A percentile compares a stretch with the other conserved stretches of the same genome.
phyloP scores from a whole-genome alignment of 352 stramenopile genomes.

The Elongisporangium anandrum region DNA sequence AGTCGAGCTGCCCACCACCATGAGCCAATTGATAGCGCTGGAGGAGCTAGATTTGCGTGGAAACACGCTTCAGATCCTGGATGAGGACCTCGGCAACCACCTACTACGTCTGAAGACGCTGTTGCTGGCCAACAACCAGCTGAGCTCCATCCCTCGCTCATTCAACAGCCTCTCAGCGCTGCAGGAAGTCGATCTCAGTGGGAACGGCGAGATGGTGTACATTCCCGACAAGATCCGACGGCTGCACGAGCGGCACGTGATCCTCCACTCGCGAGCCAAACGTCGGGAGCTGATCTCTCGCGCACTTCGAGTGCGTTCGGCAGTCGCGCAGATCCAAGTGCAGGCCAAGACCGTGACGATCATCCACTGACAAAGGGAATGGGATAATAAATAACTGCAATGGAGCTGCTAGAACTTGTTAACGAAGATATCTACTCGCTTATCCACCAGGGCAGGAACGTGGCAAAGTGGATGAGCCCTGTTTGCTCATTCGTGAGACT shows the following conservation, averaged over 20 bases:
- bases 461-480: slow-evolving; percentile 52
- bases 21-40: slow-evolving; percentile 16
- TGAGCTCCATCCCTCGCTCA: slow-evolving; percentile 20
- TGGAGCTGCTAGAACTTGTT: no score
- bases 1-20: slow-evolving; percentile 16
- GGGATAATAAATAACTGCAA: no score
- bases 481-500: slow-evolving; percentile 48
- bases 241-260: slow-evolving; percentile 54
- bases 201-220: slow-evolving; percentile 22
- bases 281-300: slow-evolving; percentile 56
- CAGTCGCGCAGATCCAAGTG: slow-evolving; percentile 27
- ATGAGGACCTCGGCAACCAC: slow-evolving; percentile 21
- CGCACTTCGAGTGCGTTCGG: slow-evolving; percentile 44
- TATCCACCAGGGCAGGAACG: slow-evolving; percentile 65
- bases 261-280: slow-evolving; percentile 56
- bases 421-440: no score
- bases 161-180: slow-evolving; percentile 24
- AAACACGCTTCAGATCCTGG: slow-evolving; percentile 35
- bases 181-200: slow-evolving; percentile 37
- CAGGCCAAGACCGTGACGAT: not conserved
- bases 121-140: slow-evolving; percentile 33
- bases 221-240: slow-evolving; percentile 52
- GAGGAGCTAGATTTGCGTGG: slow-evolving; percentile 37
- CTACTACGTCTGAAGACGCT: slow-evolving; percentile 31
- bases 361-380: not conserved